Evolutionary conservation across 1,284 basidiomycete species (phyloP), one percentile per base, ranked within the genome.

Genomic region (Marasmius sp.): DNA sequence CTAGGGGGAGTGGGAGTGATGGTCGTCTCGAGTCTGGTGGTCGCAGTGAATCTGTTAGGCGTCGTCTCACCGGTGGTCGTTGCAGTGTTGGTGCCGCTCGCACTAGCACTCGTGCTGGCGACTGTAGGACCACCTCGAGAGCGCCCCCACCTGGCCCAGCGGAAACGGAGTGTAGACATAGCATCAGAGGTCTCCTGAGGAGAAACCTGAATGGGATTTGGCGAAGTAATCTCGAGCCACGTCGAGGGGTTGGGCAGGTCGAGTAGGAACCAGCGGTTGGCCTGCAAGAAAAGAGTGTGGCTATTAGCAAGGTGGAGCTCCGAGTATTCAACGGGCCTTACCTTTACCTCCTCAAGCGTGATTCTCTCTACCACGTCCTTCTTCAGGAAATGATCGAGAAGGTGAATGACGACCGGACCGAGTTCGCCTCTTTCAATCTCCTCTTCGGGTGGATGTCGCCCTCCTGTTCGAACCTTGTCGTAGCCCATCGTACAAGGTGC

Each of bases 311-410:
- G 48, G 16, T n/a, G 36, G 37, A 49, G 48, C 6, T 16, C n/a
- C 16, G 27, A 33, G 27, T 38, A 59, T 45, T 37, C 51, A 47
- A 51, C 38, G 18, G 33, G 41, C 72, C 85, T 69, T 70, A 95
- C 93, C 86, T 97, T 98, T 67, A 96, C 88, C 67, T 92, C 83
- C 45, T 90, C 86, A 45, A 98, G 82, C 34, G 87, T 91, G 61
- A 97, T 94, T 57, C 97, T 85, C 73, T 86, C 85, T 16, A 74
- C 74, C 5, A 86, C 85, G 70, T 97, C 91, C 79, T 98, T 98
- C 72, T 94, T 86, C 49, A 99, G 81, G 66, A 98, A 78, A 33
- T 83, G 78, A 51, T 88, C 83, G 18, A 99, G 79, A 53, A 98
- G 77, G 64, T 88, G 82, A 50, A 95, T 81, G 52, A 93, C 86